Base-by-base conservation (phyloP, 1,284 basidiomycete species). In the Leucoagaricus sp. region DNA sequence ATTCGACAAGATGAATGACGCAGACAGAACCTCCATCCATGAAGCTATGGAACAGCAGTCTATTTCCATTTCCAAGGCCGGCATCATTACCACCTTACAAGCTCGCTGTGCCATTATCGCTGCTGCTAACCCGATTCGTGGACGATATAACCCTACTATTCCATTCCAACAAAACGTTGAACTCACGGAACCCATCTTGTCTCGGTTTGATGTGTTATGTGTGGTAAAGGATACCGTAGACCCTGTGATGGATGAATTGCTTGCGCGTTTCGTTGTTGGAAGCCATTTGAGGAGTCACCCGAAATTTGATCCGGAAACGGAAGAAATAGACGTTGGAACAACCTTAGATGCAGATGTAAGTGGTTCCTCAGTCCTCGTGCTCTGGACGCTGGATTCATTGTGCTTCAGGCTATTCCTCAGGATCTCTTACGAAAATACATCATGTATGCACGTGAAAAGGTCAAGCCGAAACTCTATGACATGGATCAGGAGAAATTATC, bases 1-100 rank as follows among this genome's bases (percentile, higher is more conserved):
- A 75, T 99, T 99, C 72, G 96, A 99, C 81, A 99, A 99, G 81
- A 99, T 99, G 96, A 99, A 99, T 76, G 96, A 99, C 67, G 86
- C 93, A 29, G 94, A 96, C 73, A 82, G 95, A 62, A 98, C 96
- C 10, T 98, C 95, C 6, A 99, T 99, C 66, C 97, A 99, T 78
- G 96, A 99, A 73, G 97, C 97, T 1, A 99, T 99, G 96, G 96
- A 99, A 72, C 96, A 99, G 74, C 96, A 99, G 70, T 91, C 92
- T n/a, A 99, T 99, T 65, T 98, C 96, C 1, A 98, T 99, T 64
- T 96, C 95, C 40, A 99, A 99, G 70, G 97, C 96, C 2, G 97
- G 96, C 58, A 99, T 99, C 65, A 91, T 99, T 52, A 98, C 97
- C 9, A 93, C 93, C 10, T 82, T 99, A 21, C 96, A 98, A 74